These are phyloP conservation scores for Gentiana macrophylla DNA, from an alignment of 257 asterid species.

Conservation along the genomic window DNA sequence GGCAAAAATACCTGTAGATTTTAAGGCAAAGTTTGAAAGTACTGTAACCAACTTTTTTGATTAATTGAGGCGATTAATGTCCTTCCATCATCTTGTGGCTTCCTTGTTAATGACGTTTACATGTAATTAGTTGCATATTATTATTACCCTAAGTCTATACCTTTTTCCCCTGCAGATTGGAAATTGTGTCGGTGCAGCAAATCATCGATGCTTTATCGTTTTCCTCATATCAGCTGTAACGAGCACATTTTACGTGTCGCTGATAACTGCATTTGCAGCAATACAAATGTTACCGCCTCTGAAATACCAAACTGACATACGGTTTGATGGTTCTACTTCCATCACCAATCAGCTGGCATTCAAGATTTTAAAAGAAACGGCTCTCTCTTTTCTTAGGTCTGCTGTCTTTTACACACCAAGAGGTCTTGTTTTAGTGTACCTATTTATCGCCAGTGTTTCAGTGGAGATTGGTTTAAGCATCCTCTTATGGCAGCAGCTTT, in stretches of 20 bases:
- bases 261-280: conserved; percentile 50
- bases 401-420: conserved; percentile 50
- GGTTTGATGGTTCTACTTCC: conserved; percentile 13
- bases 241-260: conserved; percentile 43
- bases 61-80: too few species aligned
- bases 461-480: conserved; percentile 64
- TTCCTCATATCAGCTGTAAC: conserved; percentile 70
- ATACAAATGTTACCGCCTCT: conserved; percentile 44
- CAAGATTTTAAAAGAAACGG: conserved; percentile 30
- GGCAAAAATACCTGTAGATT: too few species aligned
- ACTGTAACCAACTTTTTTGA: too few species aligned
- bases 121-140: too few species aligned
- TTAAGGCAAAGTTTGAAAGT: too few species aligned
- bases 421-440: conserved; percentile 70
- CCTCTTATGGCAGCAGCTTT: conserved; percentile 88
- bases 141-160: neutral
- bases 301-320: conserved; percentile 13
- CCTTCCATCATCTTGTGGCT: too few species aligned
- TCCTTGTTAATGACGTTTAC: too few species aligned
- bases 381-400: conserved; percentile 48
- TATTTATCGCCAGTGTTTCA: conserved; percentile 63
- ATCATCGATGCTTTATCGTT: conserved; percentile 62
- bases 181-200: conserved; percentile 84
- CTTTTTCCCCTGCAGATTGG: conserved; percentile 58
- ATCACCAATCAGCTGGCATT: conserved; percentile 19